Percentiles rank a stretch among this genome's conserved stretches.
phyloP scores from a whole-genome alignment of 129 eudicot genomes.

The Glebionis coronaria region DNA sequence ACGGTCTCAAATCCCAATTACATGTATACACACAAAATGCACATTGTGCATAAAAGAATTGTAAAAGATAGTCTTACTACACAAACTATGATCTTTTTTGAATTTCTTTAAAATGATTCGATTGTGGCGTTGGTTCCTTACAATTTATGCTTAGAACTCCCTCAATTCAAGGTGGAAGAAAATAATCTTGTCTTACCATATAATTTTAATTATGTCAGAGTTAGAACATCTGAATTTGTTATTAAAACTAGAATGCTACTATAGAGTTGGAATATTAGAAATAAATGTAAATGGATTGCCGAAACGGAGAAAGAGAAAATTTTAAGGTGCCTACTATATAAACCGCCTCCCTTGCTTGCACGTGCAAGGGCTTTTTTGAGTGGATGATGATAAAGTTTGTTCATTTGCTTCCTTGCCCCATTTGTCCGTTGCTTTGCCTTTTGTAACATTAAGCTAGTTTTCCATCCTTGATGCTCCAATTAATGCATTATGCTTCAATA shows the following conservation, averaged over 20 bases:
- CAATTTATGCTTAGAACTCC: not conserved
- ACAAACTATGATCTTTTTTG: conserved; percentile 1
- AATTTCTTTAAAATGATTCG: not conserved
- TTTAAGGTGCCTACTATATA: too few relatives aligned
- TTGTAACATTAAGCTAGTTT: too few relatives aligned
- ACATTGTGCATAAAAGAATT: not conserved
- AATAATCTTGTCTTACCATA: conserved; percentile 2
- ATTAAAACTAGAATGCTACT: conserved; percentile 1
- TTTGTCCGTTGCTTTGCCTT: too few relatives aligned
- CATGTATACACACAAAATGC: not conserved
- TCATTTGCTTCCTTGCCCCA: too few relatives aligned
- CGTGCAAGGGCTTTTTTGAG: too few relatives aligned
- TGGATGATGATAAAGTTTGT: too few relatives aligned
- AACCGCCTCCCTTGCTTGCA: too few relatives aligned
- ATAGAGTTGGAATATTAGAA: conserved; percentile 11
- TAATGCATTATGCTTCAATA: too few relatives aligned
- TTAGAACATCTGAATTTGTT: not conserved
- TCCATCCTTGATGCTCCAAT: too few relatives aligned
- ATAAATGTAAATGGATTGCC: not conserved
- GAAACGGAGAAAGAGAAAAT: not conserved
- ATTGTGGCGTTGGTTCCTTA: conserved; percentile 3
- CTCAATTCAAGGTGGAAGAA: not conserved
- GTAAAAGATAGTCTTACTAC: not conserved
- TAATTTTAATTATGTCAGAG: conserved; percentile 1
- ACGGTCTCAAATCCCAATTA: too few relatives aligned